Evolutionary conservation across 257 asterid genomes (phyloP).

Genomic region (Handroanthus guayacan): DNA sequence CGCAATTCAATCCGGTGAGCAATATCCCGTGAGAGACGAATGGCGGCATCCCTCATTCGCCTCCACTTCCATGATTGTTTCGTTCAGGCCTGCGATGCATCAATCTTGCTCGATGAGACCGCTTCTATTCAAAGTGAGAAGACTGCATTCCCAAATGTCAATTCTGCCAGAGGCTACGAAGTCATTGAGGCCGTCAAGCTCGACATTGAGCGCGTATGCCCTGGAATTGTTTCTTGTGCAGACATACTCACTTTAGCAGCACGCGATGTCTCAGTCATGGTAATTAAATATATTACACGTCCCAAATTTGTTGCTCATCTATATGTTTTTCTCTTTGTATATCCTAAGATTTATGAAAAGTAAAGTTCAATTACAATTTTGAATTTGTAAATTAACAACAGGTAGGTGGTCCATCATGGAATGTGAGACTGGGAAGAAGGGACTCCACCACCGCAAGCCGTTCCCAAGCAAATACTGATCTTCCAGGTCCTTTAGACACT

Average conservation of each 20-base stretch:
- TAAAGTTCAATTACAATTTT: no score
- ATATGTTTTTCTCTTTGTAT: no score
- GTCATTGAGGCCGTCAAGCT: slow-evolving; percentile 48
- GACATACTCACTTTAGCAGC: slow-evolving; percentile 50
- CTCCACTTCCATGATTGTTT: slow-evolving; percentile 59
- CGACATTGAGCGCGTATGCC: slow-evolving; percentile 47
- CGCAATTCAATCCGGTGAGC: slow-evolving; percentile 47
- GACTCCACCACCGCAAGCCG: slow-evolving; percentile 51
- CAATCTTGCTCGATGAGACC: slow-evolving; percentile 48
- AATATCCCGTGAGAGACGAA: slow-evolving; percentile 34
- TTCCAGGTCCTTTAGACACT: slow-evolving; percentile 37
- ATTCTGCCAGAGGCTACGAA: slow-evolving; percentile 47
- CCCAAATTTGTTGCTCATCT: no score
- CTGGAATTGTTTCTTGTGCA: slow-evolving; percentile 52
- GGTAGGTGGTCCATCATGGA: slow-evolving; percentile 58
- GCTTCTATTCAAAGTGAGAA: slow-evolving; percentile 46
- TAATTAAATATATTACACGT: slow-evolving; percentile 19
- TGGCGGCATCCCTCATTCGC: slow-evolving; percentile 54
- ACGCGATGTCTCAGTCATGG: slow-evolving; percentile 46
- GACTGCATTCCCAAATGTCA: slow-evolving; percentile 39
- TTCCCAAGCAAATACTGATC: slow-evolving; percentile 35
- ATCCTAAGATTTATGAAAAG: no score
- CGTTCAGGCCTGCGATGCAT: slow-evolving; percentile 52
- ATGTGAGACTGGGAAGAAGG: slow-evolving; percentile 45
- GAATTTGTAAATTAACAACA: slow-evolving; percentile 9